A percentile compares a stretch with the other conserved stretches of the same genome.
Evolutionary conservation across 1,284 basidiomycete genomes (phyloP).

Genomic region (Trichosporon sp.): DNA sequence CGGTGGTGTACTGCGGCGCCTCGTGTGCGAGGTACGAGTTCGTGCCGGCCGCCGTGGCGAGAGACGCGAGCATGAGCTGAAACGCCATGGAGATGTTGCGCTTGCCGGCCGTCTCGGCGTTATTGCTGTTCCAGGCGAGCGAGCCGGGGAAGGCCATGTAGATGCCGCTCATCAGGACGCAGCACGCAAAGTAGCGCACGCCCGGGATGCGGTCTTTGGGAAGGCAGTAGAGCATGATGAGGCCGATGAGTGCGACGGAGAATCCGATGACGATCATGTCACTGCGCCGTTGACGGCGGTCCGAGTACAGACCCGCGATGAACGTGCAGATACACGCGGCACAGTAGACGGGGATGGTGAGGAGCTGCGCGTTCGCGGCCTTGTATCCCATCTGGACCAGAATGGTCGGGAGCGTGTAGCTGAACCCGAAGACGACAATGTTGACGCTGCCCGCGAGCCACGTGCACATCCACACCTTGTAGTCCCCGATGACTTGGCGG

Average conservation of each 20-base stretch:
- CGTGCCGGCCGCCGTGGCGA: conserved; percentile 32
- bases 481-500: conserved; percentile 26
- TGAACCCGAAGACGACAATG: conserved; percentile 34
- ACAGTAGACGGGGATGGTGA: conserved; percentile 37
- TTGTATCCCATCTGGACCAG: conserved; percentile 39
- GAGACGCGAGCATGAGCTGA: conserved; percentile 31
- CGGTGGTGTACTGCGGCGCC: conserved; percentile 28
- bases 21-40: conserved; percentile 33
- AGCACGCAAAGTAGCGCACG: conserved; percentile 35
- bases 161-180: conserved; percentile 24
- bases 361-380: conserved; percentile 37
- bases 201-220: conserved; percentile 33
- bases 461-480: conserved; percentile 33
- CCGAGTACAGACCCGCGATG: conserved; percentile 28
- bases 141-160: conserved; percentile 26
- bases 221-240: conserved; percentile 35
- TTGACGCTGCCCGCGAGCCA: conserved; percentile 28
- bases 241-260: conserved; percentile 34
- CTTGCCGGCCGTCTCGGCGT: conserved; percentile 32
- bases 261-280: conserved; percentile 33
- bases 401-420: conserved; percentile 36
- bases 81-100: conserved; percentile 35
- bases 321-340: conserved; percentile 32
- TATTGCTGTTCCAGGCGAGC: conserved; percentile 34
- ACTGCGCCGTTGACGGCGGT: conserved; percentile 30